Conservation (phyloP, 2,329 filamentous ascomycete species). For the Calonectria crousiana region DNA sequence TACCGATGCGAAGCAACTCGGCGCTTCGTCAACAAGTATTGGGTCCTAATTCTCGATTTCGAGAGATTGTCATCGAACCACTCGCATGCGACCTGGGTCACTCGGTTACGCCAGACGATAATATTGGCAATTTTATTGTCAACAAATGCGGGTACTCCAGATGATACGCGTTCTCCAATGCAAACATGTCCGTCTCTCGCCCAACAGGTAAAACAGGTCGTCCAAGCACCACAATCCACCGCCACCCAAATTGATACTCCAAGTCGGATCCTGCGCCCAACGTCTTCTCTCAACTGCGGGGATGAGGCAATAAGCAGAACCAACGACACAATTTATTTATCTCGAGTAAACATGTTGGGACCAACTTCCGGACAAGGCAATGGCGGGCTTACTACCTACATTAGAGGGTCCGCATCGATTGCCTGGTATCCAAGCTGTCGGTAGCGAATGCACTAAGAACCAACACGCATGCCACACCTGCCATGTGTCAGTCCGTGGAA, state of each 20-base stretch:
- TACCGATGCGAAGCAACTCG: not conserved
- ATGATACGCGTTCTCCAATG: not conserved
- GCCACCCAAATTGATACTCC: not conserved
- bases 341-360: not conserved
- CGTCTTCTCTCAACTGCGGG: not conserved
- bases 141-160: not conserved
- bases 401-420: not conserved
- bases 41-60: not conserved
- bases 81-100: not conserved
- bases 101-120: not conserved
- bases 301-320: not conserved
- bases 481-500: conserved; percentile 11
- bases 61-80: not conserved
- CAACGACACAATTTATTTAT: not conserved
- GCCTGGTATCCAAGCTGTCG: conserved; percentile 9
- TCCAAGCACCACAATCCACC: not conserved
- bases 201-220: not conserved
- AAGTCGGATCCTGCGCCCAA: not conserved
- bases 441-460: conserved; percentile 19
- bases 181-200: not conserved
- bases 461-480: conserved; percentile 17
- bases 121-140: not conserved
- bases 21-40: conserved; percentile 16
- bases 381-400: not conserved
- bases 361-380: not conserved